phyloP scores from a whole-genome alignment of 805 yeast species.

The Saturnispora hagleri region DNA sequence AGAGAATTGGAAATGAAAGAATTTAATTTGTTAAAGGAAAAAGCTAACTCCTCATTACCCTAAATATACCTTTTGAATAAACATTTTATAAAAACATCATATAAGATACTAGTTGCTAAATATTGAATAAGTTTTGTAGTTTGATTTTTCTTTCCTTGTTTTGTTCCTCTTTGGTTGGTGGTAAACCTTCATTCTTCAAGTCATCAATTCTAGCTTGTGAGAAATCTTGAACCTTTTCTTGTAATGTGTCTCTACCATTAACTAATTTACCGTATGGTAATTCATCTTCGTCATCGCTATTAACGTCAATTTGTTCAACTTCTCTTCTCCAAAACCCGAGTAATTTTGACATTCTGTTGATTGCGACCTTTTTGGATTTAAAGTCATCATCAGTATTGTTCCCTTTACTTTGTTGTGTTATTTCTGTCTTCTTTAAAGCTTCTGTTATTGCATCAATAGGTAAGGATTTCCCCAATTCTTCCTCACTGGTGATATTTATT shows the following conservation, averaged over 20 bases:
- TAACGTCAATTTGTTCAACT: conserved; percentile 68
- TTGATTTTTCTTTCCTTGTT: neutral
- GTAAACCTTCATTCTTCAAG: conserved; percentile 75
- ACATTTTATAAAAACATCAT: neutral
- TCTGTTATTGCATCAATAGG: conserved; percentile 4
- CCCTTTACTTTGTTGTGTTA: neutral
- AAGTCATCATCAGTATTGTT: neutral
- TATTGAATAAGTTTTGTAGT: neutral
- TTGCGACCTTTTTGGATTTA: neutral
- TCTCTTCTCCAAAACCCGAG: conserved; percentile 82
- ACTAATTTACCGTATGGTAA: conserved; percentile 81
- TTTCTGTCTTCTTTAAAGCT: conserved; percentile 4
- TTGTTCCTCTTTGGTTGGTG: conserved; percentile 61
- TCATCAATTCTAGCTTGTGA: conserved; percentile 81
- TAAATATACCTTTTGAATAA: neutral
- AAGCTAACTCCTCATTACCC: neutral
- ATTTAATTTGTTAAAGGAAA: conserved; percentile 9
- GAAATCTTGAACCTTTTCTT: conserved; percentile 57
- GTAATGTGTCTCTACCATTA: conserved; percentile 75
- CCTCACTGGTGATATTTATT: conserved; percentile 46
- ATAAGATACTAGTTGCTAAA: neutral
- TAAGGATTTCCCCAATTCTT: conserved; percentile 8
- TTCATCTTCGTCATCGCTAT: conserved; percentile 63
- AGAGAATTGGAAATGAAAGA: conserved; percentile 8
- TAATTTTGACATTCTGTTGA: conserved; percentile 72